Base-by-base conservation (phyloP, 441 rosid species). In the Adansonia rubrostipa region DNA sequence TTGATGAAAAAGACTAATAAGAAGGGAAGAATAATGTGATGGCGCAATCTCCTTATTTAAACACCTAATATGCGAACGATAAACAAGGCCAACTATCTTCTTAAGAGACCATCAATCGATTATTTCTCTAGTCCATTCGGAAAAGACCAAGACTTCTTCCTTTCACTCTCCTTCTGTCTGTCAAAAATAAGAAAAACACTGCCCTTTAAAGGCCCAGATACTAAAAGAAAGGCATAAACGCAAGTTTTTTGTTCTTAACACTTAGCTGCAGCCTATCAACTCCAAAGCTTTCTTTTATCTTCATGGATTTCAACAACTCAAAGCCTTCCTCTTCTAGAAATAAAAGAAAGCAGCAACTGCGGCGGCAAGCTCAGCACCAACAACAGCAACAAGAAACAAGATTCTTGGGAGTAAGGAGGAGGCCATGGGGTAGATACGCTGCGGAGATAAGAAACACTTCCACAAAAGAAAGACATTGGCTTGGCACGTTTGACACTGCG, bases 341-440 rank as follows among this genome's bases (percentile, higher is more conserved):
- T 77, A 89, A 88, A 82, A 88, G 85, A 82, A 88, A 85, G 82
- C 92, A 86, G 8, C 86, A 82, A 6, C 83, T 11, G 6, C 66
- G 24, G n/a, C 42, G 19, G 42, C 66, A 60, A 9, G 74, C 45
- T 48, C 79, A 71, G 5, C 84, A 73, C 0, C 82, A 56, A 5
- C 86, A 78, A 63, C 86, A 22, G 44, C 80, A 72, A 28, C 82
- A 80, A 7, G 88, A 86, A 71, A 80, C 81, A 11, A 87, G 90
- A 78, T 94, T 88, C 77, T 81, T 94, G 28, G 98, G 98, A 24
- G 98, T 94, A 11, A 88, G 98, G 73, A 81, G 98, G 40, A 85
- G 98, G 77, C 97, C 98, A 9, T 90, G 93, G 93, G 92, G 93
- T n/a, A 73, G 93, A 60, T 88, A 90, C 44, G 90, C 93, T 0